Conservation (phyloP, 495 filamentous ascomycete species). For the Neurospora sp. region DNA sequence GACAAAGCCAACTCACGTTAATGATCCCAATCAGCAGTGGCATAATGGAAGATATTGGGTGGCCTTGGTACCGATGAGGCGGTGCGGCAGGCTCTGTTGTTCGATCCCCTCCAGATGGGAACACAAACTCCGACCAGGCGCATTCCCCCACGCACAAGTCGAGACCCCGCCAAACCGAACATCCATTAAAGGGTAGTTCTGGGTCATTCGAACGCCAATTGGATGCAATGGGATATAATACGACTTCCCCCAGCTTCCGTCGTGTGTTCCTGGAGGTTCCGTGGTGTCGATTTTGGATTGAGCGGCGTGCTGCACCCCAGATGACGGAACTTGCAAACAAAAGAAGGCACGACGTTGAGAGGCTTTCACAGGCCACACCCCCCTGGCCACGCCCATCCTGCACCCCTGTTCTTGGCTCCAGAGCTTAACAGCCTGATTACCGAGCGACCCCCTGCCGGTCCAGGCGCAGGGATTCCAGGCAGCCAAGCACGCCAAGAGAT, state of each 20-base stretch:
- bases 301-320: background rate
- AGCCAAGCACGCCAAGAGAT: constrained; percentile 20
- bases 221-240: background rate
- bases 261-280: background rate
- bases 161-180: background rate
- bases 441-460: background rate
- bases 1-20: background rate
- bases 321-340: constrained; percentile 1
- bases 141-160: background rate
- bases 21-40: background rate
- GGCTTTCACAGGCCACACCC: background rate
- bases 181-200: background rate
- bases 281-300: background rate
- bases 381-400: background rate
- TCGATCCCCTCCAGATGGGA: background rate
- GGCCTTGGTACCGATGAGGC: background rate
- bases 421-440: background rate
- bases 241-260: background rate
- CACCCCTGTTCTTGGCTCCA: background rate
- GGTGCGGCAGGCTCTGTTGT: background rate
- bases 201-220: background rate
- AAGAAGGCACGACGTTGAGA: background rate
- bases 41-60: background rate
- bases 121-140: background rate
- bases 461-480: background rate